Base-by-base conservation (phyloP, 352 stramenopile genomes). In the Phytophthora sansomeana region DNA sequence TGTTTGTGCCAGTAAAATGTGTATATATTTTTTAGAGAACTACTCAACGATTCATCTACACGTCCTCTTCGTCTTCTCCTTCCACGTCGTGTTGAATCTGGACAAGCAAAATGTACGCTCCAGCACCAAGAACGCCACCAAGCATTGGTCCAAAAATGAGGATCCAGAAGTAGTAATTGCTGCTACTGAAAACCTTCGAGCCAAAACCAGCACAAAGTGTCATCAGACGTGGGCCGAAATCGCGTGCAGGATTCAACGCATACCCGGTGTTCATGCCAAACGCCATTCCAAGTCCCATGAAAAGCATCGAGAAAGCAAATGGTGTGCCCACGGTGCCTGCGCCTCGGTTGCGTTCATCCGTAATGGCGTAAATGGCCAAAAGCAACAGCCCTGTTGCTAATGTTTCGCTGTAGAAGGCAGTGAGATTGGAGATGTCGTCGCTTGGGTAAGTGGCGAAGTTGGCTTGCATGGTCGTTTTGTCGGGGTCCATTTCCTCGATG, bases 111-210 rank as follows among this genome's bases (percentile, higher is more conserved):
- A 75, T 75, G 69, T 89, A 91, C 21, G 59, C 14, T 9, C 75
- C 77, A n/a, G 52, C 78, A 8, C 82, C 78, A 6, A 77, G 42
- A 4, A 85, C 54, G 8, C 76, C 76, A 3, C 80, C 81, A 1
- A 86, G 36, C 16, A 77, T 49, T 13, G 78, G 81, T n/a, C 63
- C 78, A 5, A 85, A 63, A 21, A 90, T 72, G 11, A 77, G 78
- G 36, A 83, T 82, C 78, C 76, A 88, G 57, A 90, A 90, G 78
- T 90, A 90, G 67, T 76, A 69, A 51, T 69, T 72, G 39, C 56
- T 58, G 4, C 67, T 44, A 17, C 78, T 85, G 49, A 87, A 90
- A 46, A 90, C 81, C 48, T 83, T 72, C 3, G 70, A 72, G 26
- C 80, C 81, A 67, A 77, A 90, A 32, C 81, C 81, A 33, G 78